These are phyloP conservation scores for Pythium monospermum DNA, from an alignment of 352 stramenopile genomes.

Conservation along the genomic window DNA sequence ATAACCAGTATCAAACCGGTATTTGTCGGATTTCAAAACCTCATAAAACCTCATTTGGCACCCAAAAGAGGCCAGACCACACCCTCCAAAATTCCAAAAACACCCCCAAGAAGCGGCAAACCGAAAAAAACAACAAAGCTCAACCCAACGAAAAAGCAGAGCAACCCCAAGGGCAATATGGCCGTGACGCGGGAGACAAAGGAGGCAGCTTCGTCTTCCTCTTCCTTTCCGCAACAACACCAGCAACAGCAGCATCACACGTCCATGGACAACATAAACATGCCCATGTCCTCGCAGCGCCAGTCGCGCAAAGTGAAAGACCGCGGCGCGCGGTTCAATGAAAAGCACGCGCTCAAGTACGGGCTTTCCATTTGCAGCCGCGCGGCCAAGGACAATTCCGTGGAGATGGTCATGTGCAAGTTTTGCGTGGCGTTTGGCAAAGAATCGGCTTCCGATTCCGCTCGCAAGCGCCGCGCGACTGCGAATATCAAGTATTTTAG, in stretches of 20 bases:
- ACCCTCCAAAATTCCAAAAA: not conserved
- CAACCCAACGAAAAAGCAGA: no score
- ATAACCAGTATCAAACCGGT: not conserved
- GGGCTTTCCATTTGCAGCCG: slow-evolving; percentile 57
- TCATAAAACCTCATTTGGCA: not conserved
- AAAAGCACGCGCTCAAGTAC: slow-evolving; percentile 68
- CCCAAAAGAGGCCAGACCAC: not conserved
- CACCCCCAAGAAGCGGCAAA: no score
- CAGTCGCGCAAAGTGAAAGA: slow-evolving; percentile 40
- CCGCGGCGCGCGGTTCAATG: slow-evolving; percentile 59
- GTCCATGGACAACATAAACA: no score
- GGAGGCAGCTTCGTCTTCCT: no score
- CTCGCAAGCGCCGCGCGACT: slow-evolving; percentile 54
- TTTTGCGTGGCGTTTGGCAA: slow-evolving; percentile 72
- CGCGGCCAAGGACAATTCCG: slow-evolving; percentile 38
- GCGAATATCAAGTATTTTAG: slow-evolving; percentile 76
- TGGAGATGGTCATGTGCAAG: slow-evolving; percentile 72
- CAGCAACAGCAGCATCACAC: no score
- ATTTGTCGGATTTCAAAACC: not conserved
- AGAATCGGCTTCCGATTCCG: slow-evolving; percentile 40
- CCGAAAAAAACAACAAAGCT: no score
- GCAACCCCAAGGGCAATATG: no score
- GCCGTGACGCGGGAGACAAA: no score
- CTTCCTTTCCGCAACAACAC: no score
- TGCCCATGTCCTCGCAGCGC: not conserved